phyloP scores from a whole-genome alignment of 1,284 basidiomycete species.

The Ceratobasidium sp. region DNA sequence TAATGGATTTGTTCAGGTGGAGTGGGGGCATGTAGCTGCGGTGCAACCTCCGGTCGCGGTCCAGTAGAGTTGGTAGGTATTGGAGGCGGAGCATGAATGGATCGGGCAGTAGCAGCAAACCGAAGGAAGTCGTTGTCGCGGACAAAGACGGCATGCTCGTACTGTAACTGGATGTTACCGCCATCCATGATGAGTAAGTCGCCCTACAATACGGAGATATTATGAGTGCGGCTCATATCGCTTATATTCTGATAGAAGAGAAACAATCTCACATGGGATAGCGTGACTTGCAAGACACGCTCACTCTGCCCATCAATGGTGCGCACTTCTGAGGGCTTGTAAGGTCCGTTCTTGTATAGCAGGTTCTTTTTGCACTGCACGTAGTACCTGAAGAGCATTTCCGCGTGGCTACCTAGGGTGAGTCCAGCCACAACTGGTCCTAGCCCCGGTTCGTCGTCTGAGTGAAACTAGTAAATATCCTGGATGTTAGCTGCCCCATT shows the following conservation, averaged over 20 bases:
- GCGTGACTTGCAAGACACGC: slow-evolving; percentile 25
- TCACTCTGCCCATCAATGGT: slow-evolving; percentile 19
- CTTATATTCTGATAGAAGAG: background rate
- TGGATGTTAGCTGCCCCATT: background rate
- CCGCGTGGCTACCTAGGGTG: slow-evolving; percentile 27
- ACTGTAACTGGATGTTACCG: slow-evolving; percentile 16
- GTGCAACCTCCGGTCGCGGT: background rate
- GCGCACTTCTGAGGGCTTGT: slow-evolving; percentile 22
- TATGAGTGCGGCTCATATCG: background rate
- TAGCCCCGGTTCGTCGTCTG: slow-evolving; percentile 35
- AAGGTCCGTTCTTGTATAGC: slow-evolving; percentile 35
- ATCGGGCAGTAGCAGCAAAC: slow-evolving; percentile 35
- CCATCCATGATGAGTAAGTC: slow-evolving; percentile 38
- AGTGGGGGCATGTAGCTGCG: background rate
- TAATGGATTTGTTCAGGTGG: background rate
- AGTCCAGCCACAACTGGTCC: slow-evolving; percentile 32
- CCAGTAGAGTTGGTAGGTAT: background rate
- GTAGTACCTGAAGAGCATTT: slow-evolving; percentile 36
- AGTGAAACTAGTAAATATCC: slow-evolving; percentile 33
- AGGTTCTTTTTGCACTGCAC: slow-evolving; percentile 31
- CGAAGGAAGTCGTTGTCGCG: slow-evolving; percentile 34
- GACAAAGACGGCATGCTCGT: slow-evolving; percentile 37
- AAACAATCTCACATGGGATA: slow-evolving; percentile 20
- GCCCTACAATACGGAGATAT: background rate
- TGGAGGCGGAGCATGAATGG: background rate